Conservation (phyloP, 1,284 basidiomycete species). For the Cerrena zonata region DNA sequence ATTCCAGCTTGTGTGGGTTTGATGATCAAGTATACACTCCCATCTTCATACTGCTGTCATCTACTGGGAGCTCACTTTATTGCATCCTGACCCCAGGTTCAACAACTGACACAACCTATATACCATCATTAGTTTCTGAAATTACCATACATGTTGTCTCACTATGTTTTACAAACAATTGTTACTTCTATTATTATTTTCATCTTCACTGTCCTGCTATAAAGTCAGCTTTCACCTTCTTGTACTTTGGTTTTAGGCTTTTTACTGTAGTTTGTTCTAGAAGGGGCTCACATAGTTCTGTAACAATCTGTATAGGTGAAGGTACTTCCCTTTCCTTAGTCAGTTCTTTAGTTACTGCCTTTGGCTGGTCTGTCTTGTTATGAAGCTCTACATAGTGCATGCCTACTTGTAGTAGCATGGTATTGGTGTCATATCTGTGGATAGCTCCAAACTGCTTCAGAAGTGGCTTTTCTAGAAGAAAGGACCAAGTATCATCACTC, state of each 20-base stretch:
- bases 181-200: too few species aligned
- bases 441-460: slow-evolving; percentile 19
- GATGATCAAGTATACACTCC: slow-evolving; percentile 12
- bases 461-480: slow-evolving; percentile 30
- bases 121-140: neutral
- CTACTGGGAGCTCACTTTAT: slow-evolving; percentile 11
- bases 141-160: too few species aligned
- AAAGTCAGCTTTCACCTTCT: too few species aligned
- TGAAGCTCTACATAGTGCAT: neutral
- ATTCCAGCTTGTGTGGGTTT: slow-evolving; percentile 19
- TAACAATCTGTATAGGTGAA: too few species aligned
- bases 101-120: neutral
- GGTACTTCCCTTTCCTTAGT: too few species aligned
- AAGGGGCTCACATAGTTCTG: too few species aligned
- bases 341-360: too few species aligned
- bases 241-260: too few species aligned
- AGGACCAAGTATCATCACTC: slow-evolving; percentile 26
- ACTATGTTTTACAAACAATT: too few species aligned
- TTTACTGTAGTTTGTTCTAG: too few species aligned
- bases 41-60: neutral
- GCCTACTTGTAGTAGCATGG: neutral
- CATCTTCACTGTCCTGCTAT: neutral
- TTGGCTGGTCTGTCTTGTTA: too few species aligned
- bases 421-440: slow-evolving; percentile 21
- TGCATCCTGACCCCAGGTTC: neutral